Evolutionary conservation across 192 early-diverging fungal genomes (phyloP).

Genomic region (Rhizophagus sp.): DNA sequence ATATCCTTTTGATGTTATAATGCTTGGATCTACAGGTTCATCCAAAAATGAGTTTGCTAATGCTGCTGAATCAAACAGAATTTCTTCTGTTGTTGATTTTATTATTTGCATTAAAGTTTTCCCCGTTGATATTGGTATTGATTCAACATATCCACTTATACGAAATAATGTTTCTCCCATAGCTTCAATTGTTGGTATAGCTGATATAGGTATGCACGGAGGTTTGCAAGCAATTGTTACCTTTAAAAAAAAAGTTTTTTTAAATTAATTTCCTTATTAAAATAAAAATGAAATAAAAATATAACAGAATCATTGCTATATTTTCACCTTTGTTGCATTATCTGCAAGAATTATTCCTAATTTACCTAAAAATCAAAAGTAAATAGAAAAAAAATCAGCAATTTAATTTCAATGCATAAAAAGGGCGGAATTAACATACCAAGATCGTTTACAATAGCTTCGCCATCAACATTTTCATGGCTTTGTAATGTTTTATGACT

Average conservation of each 20-base stretch:
- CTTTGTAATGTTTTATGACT: background rate
- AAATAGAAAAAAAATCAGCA: background rate
- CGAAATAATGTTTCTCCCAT: constrained; percentile 45
- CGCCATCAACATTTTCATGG: background rate
- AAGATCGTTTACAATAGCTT: background rate
- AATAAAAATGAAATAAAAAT: background rate
- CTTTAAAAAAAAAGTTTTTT: constrained; percentile 15
- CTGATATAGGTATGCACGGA: constrained; percentile 37
- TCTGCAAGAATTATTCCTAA: constrained; percentile 10
- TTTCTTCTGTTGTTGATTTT: constrained; percentile 33
- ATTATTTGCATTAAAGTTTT: constrained; percentile 40
- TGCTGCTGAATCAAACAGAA: constrained; percentile 37
- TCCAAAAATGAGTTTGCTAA: constrained; percentile 43
- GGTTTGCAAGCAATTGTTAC: constrained; percentile 44
- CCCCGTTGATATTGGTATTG: constrained; percentile 41
- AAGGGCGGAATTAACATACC: background rate
- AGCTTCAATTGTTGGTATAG: constrained; percentile 37
- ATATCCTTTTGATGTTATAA: constrained; percentile 30
- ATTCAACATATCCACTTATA: constrained; percentile 42
- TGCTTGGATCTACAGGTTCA: constrained; percentile 25
- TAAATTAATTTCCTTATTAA: background rate
- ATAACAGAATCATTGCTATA: too few species aligned
- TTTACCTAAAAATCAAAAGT: background rate
- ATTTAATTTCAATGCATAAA: background rate
- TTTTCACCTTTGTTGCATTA: constrained; percentile 14